These are phyloP conservation scores for Aspergillus hortae DNA, from an alignment of 2,329 filamentous ascomycete genomes.

Conservation along the genomic window DNA sequence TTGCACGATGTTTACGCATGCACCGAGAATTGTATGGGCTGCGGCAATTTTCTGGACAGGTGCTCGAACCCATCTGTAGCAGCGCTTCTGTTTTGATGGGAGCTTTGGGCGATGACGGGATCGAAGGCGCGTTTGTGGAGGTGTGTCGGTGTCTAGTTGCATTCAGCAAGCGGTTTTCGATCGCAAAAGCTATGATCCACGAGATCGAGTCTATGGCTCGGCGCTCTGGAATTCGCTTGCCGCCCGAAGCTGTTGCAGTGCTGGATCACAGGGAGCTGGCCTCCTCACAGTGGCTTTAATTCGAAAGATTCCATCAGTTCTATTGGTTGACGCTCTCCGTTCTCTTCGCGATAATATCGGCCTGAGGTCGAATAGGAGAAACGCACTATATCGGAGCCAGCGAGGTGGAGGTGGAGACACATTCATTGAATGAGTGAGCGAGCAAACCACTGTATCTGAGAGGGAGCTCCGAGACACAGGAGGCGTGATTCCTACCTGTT, in stretches of 20 bases:
- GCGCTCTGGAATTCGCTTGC: slow-evolving; percentile 14
- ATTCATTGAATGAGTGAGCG: too few relatives aligned
- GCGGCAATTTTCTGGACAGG: slow-evolving; percentile 25
- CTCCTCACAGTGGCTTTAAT: slow-evolving; percentile 10
- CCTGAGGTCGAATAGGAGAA: neutral
- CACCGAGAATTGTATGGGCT: slow-evolving; percentile 27
- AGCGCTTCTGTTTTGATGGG: slow-evolving; percentile 20
- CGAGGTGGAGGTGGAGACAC: too few relatives aligned
- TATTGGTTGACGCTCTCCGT: neutral
- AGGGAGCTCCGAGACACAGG: too few relatives aligned
- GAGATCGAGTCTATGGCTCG: slow-evolving; percentile 17
- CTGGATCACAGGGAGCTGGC: slow-evolving; percentile 16
- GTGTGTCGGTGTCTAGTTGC: slow-evolving; percentile 24
- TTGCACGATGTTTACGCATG: slow-evolving; percentile 23
- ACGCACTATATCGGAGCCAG: too few relatives aligned
- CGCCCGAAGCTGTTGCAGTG: slow-evolving; percentile 20
- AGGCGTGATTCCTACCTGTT: too few relatives aligned
- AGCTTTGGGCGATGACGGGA: slow-evolving; percentile 20
- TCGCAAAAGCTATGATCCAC: slow-evolving; percentile 19
- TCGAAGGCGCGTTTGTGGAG: slow-evolving; percentile 23
- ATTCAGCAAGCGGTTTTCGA: slow-evolving; percentile 22
- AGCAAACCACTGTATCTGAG: too few relatives aligned
- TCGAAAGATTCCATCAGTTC: neutral
- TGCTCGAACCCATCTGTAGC: slow-evolving; percentile 22
- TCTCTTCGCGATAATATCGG: neutral